phyloP scores from a whole-genome alignment of 371 early-diverging fungal species.

The Saksenaea vasiformis region DNA sequence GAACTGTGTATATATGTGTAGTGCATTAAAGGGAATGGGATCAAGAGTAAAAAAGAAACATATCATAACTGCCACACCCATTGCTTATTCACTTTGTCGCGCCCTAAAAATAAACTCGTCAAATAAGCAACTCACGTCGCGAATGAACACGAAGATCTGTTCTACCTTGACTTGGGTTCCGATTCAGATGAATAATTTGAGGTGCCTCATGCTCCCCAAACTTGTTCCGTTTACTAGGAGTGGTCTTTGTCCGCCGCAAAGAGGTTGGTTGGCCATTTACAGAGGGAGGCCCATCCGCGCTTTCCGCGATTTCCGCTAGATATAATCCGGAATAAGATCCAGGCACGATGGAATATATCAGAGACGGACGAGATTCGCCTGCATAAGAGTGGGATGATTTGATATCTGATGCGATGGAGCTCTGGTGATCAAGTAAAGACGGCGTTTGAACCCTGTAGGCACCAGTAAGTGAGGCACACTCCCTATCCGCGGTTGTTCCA shows the following conservation, averaged over 20 bases:
- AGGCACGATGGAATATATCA: constrained; percentile 20
- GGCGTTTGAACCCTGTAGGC: not conserved
- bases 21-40: not conserved
- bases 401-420: not conserved
- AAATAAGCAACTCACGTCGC: not conserved
- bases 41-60: not conserved
- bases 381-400: constrained; percentile 5
- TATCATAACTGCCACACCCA: constrained; percentile 4
- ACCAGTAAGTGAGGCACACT: not conserved
- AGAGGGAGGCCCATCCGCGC: constrained; percentile 3
- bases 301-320: not conserved
- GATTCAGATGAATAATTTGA: constrained; percentile 31
- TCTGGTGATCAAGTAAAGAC: not conserved
- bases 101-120: constrained; percentile 7
- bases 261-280: not conserved
- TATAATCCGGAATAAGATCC: constrained; percentile 20
- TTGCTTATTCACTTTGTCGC: not conserved
- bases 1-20: no score
- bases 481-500: constrained; percentile 3
- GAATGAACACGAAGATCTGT: not conserved
- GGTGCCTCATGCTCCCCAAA: constrained; percentile 20
- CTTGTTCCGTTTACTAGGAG: constrained; percentile 19
- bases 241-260: constrained; percentile 26
- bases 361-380: constrained; percentile 7
- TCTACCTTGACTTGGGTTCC: constrained; percentile 34